A percentile compares a stretch with the other conserved stretches of the same genome.
Conservation (phyloP, 441 rosid species). For the Eruca vesicaria region DNA sequence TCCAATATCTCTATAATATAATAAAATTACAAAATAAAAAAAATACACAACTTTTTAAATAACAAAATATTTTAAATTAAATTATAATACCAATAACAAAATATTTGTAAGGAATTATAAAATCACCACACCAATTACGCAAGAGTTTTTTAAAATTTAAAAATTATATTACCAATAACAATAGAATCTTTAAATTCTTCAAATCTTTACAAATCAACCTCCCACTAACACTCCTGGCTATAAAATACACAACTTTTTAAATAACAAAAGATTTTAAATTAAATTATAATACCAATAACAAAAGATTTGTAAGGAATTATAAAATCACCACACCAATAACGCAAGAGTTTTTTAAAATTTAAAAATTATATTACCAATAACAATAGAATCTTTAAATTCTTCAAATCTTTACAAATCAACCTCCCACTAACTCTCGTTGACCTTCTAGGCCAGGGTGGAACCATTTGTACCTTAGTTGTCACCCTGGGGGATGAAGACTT, state of each 20-base stretch:
- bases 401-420: no score
- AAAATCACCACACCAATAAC: neutral
- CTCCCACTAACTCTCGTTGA: neutral
- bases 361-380: neutral
- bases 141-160: neutral
- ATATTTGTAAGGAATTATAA: neutral
- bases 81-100: neutral
- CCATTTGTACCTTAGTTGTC: no score
- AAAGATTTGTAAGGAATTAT: neutral
- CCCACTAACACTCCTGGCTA: neutral
- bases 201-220: no score
- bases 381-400: neutral
- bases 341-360: neutral
- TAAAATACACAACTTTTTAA: neutral
- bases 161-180: neutral
- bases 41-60: neutral
- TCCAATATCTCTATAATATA: neutral
- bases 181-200: neutral
- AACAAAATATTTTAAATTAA: neutral
- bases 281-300: neutral
- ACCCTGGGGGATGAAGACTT: no score
- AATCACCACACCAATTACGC: neutral
- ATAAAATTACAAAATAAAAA: no score
- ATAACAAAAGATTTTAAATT: neutral
- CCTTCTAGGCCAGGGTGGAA: no score